Conservation (phyloP, 2,329 filamentous ascomycete genomes). For the Colletotrichum sp. region DNA sequence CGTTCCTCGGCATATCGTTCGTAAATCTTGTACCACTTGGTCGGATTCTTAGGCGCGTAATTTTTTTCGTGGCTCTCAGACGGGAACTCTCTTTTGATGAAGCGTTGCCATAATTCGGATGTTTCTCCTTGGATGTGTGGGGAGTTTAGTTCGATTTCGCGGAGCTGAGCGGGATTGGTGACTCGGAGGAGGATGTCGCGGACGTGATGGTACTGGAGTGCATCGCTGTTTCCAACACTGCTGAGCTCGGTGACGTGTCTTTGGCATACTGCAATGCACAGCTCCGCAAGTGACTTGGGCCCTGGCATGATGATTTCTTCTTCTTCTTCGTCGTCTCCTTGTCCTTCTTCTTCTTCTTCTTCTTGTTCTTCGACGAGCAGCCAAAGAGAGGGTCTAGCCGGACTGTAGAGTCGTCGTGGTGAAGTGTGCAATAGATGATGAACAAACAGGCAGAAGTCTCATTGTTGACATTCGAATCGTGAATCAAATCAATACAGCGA, state of each 20-base stretch:
- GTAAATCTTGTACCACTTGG: constrained; percentile 82
- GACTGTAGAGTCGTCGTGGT: background rate
- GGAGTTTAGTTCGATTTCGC: constrained; percentile 74
- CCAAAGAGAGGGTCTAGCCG: background rate
- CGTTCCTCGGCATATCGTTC: constrained; percentile 68
- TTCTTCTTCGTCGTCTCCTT: background rate
- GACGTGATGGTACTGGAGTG: constrained; percentile 45
- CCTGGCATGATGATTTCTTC: constrained; percentile 1
- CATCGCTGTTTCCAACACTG: constrained; percentile 73
- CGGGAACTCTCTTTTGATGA: constrained; percentile 81
- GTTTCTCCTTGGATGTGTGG: constrained; percentile 77
- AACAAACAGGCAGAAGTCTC: background rate
- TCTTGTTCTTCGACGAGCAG: background rate
- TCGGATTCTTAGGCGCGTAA: constrained; percentile 68
- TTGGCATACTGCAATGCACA: constrained; percentile 56
- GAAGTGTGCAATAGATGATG: background rate
- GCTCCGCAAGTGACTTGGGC: constrained; percentile 54
- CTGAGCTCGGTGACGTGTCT: constrained; percentile 63
- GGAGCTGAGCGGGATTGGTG: constrained; percentile 76
- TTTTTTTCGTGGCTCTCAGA: constrained; percentile 65
- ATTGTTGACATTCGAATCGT: background rate
- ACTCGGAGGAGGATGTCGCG: constrained; percentile 74
- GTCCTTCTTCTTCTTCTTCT: background rate
- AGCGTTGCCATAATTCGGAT: constrained; percentile 75
- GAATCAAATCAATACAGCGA: background rate